These are phyloP conservation scores for Epichloe coenophiala DNA, from an alignment of 2,329 filamentous ascomycete species.

Conservation along the genomic window DNA sequence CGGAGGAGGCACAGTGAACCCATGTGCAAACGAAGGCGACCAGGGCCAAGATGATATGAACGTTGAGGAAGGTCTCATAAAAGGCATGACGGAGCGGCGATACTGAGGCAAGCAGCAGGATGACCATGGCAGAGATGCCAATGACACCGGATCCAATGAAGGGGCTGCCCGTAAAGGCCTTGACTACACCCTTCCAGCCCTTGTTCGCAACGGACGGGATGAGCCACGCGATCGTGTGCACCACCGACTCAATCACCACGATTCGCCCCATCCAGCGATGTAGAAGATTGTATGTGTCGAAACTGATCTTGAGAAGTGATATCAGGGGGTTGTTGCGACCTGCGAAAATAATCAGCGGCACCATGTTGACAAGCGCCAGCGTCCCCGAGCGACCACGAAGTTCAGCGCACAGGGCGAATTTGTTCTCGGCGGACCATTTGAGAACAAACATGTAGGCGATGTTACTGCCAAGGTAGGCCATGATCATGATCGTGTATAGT, in stretches of 20 bases:
- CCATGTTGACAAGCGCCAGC: conserved; percentile 77
- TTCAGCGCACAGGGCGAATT: conserved; percentile 59
- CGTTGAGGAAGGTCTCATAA: conserved; percentile 89
- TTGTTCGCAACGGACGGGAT: conserved; percentile 55
- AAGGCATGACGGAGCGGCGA: conserved; percentile 84
- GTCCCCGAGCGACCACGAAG: conserved; percentile 76
- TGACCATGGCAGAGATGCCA: conserved; percentile 44
- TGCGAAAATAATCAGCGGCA: conserved; percentile 79
- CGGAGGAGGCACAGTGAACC: conserved; percentile 60
- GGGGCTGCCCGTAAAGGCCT: conserved; percentile 39
- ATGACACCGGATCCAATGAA: conserved; percentile 56
- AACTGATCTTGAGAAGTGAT: conserved; percentile 67
- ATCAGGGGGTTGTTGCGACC: conserved; percentile 88
- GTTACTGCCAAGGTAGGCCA: conserved; percentile 46
- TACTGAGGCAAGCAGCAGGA: conserved; percentile 56
- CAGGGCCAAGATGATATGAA: conserved; percentile 66
- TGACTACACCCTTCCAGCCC: conserved; percentile 44
- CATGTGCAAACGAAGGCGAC: conserved; percentile 58
- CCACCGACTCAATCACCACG: conserved; percentile 51
- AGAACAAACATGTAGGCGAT: conserved; percentile 48
- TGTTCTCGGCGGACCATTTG: conserved; percentile 44
- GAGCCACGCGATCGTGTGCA: conserved; percentile 62
- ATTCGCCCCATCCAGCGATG: conserved; percentile 65
- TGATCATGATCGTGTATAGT: conserved; percentile 44
- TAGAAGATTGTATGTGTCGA: conserved; percentile 84